phyloP scores from a whole-genome alignment of 1,139 yeast genomes.

The Magnusiomyces fungicola region DNA sequence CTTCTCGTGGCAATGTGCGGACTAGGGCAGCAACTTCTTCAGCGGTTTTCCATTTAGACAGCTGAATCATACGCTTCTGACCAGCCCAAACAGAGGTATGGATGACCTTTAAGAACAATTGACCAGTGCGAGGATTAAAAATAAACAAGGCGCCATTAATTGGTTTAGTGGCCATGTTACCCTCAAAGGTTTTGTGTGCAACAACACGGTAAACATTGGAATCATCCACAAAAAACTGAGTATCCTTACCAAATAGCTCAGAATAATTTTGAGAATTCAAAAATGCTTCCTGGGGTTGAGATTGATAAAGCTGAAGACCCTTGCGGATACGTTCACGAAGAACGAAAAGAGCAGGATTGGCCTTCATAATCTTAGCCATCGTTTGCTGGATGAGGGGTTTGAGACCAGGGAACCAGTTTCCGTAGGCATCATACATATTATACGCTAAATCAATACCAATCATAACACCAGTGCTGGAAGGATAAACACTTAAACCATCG shows the following conservation, averaged over 20 bases:
- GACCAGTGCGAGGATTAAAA: conserved; percentile 72
- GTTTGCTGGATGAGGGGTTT: conserved; percentile 87
- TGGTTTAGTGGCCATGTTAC: conserved; percentile 87
- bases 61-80: conserved; percentile 85
- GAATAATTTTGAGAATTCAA: conserved; percentile 85
- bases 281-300: conserved; percentile 89
- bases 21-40: conserved; percentile 93
- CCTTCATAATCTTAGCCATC: conserved; percentile 89
- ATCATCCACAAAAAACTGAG: conserved; percentile 82
- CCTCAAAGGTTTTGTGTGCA: conserved; percentile 87
- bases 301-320: conserved; percentile 86
- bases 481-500: conserved; percentile 78
- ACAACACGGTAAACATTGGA: conserved; percentile 92
- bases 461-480: conserved; percentile 89
- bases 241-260: conserved; percentile 78
- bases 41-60: conserved; percentile 97
- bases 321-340: conserved; percentile 89
- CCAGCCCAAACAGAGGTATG: conserved; percentile 98
- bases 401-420: conserved; percentile 95
- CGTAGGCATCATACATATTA: conserved; percentile 93
- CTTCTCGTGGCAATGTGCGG: conserved; percentile 83
- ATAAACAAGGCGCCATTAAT: conserved; percentile 90
- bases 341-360: conserved; percentile 89
- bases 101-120: conserved; percentile 76
- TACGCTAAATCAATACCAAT: conserved; percentile 91